phyloP scores from a whole-genome alignment of 192 early-diverging fungal genomes.

The Backusella circina region DNA sequence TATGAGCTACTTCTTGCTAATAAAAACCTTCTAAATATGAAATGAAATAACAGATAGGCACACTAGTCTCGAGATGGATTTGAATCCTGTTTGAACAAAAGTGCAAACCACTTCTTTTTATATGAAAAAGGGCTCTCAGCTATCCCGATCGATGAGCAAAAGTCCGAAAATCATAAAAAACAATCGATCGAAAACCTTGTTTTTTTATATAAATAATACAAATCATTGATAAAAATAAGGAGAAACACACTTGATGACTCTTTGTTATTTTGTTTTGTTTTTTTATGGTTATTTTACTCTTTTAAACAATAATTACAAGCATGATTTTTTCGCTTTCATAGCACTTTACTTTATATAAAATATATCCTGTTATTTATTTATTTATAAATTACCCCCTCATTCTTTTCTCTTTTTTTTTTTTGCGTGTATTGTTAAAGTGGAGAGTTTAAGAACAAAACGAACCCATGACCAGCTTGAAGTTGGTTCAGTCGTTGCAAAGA shows the following conservation, averaged over 20 bases:
- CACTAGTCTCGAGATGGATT: too few relatives aligned
- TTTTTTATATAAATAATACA: neutral
- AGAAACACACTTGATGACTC: neutral
- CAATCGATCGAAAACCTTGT: constrained; percentile 3
- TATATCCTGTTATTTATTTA: neutral
- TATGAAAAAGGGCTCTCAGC: too few relatives aligned
- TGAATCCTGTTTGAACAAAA: too few relatives aligned
- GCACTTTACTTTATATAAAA: neutral
- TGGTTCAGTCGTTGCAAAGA: neutral
- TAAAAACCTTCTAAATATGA: too few relatives aligned
- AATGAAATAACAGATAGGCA: too few relatives aligned
- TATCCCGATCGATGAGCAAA: neutral
- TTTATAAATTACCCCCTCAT: neutral
- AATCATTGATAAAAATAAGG: neutral
- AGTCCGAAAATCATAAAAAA: constrained; percentile 7
- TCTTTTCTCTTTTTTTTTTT: neutral
- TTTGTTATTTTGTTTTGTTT: neutral
- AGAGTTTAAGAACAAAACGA: constrained; percentile 2
- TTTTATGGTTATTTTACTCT: neutral
- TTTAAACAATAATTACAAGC: neutral
- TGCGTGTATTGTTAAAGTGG: neutral
- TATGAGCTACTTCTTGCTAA: too few relatives aligned
- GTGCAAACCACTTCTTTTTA: too few relatives aligned
- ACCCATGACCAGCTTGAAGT: neutral
- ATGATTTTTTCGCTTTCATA: neutral